Conservation (phyloP, 2,329 filamentous ascomycete species). For the Ophiostoma sp. region DNA sequence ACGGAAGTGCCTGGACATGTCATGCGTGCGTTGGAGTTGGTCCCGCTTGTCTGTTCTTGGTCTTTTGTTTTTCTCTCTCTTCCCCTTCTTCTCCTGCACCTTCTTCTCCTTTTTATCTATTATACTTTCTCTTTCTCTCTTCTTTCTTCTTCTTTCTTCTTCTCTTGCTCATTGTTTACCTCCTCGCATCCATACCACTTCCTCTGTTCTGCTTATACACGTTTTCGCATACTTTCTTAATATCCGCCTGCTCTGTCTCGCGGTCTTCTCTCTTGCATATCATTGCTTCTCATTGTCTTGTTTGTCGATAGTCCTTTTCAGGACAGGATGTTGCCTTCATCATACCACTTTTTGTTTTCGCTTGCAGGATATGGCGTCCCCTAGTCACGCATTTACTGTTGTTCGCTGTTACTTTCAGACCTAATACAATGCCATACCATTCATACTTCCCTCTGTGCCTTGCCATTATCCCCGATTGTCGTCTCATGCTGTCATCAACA, state of each 20-base stretch:
- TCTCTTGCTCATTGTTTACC: background rate
- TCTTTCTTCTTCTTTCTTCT: background rate
- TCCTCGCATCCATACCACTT: background rate
- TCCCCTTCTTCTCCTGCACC: no score
- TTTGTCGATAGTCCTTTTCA: background rate
- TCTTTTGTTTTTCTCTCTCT: no score
- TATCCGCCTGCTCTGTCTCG: no score
- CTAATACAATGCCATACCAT: background rate
- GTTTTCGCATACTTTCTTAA: no score
- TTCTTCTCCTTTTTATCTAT: no score
- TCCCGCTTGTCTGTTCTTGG: no score
- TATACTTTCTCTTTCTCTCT: background rate
- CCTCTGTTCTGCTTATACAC: background rate
- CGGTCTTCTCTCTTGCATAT: no score
- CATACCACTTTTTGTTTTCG: constrained; percentile 10
- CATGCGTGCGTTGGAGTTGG: no score
- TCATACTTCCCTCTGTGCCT: background rate
- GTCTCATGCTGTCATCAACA: background rate
- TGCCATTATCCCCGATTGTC: background rate
- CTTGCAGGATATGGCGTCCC: background rate
- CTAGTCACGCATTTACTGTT: background rate
- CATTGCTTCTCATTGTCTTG: background rate
- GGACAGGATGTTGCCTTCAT: background rate
- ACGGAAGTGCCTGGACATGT: no score
- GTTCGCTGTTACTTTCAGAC: background rate